A percentile compares a stretch with the other conserved stretches of the same genome.
These are phyloP conservation scores for Lactarius deliciosus DNA, from an alignment of 768 basidiomycete species.

Conservation along the genomic window DNA sequence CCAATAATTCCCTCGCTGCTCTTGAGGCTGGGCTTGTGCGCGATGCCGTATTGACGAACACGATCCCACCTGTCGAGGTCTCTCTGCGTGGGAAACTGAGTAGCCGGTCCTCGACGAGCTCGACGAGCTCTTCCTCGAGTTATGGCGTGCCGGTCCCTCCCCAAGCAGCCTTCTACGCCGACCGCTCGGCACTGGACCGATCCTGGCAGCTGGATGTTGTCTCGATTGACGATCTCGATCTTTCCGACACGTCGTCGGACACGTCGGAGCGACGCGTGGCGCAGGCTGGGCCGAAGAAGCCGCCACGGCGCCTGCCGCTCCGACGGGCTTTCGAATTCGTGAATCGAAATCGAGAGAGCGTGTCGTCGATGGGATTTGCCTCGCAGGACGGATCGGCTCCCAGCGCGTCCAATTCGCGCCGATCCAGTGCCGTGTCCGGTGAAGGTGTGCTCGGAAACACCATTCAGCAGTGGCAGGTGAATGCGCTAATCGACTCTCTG, in stretches of 20 bases:
- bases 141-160: conserved; percentile 27
- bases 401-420: conserved; percentile 52
- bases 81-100: conserved; percentile 12
- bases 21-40: neutral
- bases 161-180: conserved; percentile 18
- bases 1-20: neutral
- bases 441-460: conserved; percentile 43
- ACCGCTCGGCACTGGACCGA: conserved; percentile 38
- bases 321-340: conserved; percentile 83
- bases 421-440: conserved; percentile 41
- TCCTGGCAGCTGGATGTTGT: conserved; percentile 70
- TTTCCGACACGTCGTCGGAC: conserved; percentile 76
- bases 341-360: conserved; percentile 61
- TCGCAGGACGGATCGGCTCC: conserved; percentile 56
- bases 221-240: conserved; percentile 74
- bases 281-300: conserved; percentile 48
- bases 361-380: conserved; percentile 74
- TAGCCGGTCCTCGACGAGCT: conserved; percentile 20
- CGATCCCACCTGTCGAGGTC: neutral
- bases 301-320: conserved; percentile 60
- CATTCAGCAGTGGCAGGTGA: conserved; percentile 82
- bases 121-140: conserved; percentile 30
- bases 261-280: conserved; percentile 39
- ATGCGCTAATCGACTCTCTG: conserved; percentile 67
- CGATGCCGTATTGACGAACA: neutral